Conservation (phyloP, 2,329 filamentous ascomycete genomes). For the Zymoseptoria ardabiliae region DNA sequence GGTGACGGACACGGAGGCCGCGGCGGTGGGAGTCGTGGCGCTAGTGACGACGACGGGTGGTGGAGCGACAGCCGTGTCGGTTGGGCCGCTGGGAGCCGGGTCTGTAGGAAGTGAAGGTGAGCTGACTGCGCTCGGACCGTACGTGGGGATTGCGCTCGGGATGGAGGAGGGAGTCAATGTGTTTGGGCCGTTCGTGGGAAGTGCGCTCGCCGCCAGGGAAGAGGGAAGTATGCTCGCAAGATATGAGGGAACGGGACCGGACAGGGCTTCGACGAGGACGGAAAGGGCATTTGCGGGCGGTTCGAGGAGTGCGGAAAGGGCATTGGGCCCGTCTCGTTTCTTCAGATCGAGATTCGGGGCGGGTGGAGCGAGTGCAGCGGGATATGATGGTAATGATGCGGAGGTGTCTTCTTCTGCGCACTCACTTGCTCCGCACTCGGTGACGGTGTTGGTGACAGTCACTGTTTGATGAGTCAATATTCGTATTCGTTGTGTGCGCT, state of each 20-base stretch:
- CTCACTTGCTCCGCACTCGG: conserved; percentile 19
- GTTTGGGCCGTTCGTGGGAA: background rate
- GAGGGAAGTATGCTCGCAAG: background rate
- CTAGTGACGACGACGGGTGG: conserved; percentile 5
- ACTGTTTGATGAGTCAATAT: conserved; percentile 11
- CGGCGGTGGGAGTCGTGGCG: background rate
- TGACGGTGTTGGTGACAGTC: conserved; percentile 7
- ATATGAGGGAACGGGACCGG: conserved; percentile 7
- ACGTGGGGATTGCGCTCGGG: conserved; percentile 1
- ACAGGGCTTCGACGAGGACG: conserved; percentile 3
- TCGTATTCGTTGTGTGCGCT: background rate
- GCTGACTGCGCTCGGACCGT: conserved; percentile 10
- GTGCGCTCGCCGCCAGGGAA: conserved; percentile 3
- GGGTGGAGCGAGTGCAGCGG: conserved; percentile 7
- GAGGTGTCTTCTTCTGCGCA: conserved; percentile 7
- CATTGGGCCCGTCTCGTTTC: conserved; percentile 7
- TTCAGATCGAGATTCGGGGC: background rate
- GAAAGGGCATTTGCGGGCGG: conserved; percentile 8
- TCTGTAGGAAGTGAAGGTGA: conserved; percentile 15
- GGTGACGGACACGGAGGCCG: background rate
- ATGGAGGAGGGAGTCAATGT: background rate
- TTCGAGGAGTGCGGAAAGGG: conserved; percentile 12
- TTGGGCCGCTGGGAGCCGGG: conserved; percentile 5
- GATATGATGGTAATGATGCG: conserved; percentile 5
- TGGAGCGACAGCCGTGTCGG: conserved; percentile 1